phyloP scores from a whole-genome alignment of 2,329 filamentous ascomycete species.

The Ceratocystis alfenasii region DNA sequence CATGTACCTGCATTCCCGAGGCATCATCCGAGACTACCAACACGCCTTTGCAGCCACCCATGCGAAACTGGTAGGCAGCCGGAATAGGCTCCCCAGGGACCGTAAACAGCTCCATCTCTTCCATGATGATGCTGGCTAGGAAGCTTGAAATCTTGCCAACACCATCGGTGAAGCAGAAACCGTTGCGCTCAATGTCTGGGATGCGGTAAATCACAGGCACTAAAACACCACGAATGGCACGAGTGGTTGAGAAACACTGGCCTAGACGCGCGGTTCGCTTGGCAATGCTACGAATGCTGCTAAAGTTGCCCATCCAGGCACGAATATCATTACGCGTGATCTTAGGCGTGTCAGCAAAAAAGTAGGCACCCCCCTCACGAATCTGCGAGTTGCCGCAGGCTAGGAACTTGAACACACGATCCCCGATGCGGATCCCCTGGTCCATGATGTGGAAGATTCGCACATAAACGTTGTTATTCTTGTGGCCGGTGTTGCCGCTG shows the following conservation, averaged over 20 bases:
- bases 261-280: constrained; percentile 83
- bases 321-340: constrained; percentile 67
- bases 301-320: constrained; percentile 74
- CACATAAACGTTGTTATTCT: constrained; percentile 59
- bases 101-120: constrained; percentile 48
- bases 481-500: constrained; percentile 39
- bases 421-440: constrained; percentile 72
- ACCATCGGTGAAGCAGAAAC: constrained; percentile 74
- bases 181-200: constrained; percentile 56
- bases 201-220: constrained; percentile 50
- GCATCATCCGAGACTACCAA: constrained; percentile 62
- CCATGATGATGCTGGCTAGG: constrained; percentile 59
- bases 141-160: constrained; percentile 82
- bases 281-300: constrained; percentile 68
- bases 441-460: constrained; percentile 59
- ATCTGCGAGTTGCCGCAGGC: constrained; percentile 95
- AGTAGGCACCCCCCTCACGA: constrained; percentile 81
- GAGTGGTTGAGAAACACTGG: constrained; percentile 91
- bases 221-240: constrained; percentile 53
- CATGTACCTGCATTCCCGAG: constrained; percentile 55
- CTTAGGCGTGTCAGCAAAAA: constrained; percentile 63
- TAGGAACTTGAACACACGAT: constrained; percentile 74
- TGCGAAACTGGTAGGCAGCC: constrained; percentile 81
- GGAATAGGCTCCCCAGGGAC: constrained; percentile 37
- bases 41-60: constrained; percentile 87